These are phyloP conservation scores for Vaccinium myrtillus DNA, from an alignment of 148 eudicot species.

Conservation along the genomic window DNA sequence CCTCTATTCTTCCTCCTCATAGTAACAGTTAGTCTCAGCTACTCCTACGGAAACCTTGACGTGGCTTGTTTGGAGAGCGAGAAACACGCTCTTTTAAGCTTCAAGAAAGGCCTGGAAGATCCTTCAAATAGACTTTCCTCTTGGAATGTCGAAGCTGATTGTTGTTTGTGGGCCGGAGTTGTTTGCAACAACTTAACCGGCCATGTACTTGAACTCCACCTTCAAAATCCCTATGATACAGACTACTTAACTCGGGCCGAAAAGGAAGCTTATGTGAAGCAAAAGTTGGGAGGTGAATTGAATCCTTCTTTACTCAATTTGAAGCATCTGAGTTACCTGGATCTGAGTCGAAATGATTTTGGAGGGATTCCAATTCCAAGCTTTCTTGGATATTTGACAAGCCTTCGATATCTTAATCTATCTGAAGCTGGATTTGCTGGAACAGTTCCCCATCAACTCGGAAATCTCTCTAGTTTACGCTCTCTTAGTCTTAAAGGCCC, in stretches of 20 bases:
- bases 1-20: not conserved
- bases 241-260: not conserved
- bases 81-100: not conserved
- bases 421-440: not conserved
- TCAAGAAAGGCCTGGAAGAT: not conserved
- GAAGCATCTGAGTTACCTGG: constrained; percentile 19
- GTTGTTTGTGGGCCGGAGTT: not conserved
- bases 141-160: not conserved
- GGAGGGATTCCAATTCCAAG: constrained; percentile 11
- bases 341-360: constrained; percentile 18
- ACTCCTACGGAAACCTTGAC: not conserved
- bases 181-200: not conserved
- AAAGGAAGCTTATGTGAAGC: not conserved
- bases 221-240: not conserved
- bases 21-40: not conserved
- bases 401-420: not conserved
- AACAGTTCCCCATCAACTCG: not conserved
- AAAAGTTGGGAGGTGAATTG: not conserved
- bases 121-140: not conserved
- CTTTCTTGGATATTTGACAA: not conserved
- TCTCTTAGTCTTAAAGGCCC: not conserved
- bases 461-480: constrained; percentile 1
- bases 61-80: not conserved
- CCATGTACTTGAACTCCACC: not conserved
- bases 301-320: not conserved